Evolutionary conservation across 2,329 filamentous ascomycete species (phyloP), one percentile per base, ranked within the genome.

Genomic region (Didymella glomerata): DNA sequence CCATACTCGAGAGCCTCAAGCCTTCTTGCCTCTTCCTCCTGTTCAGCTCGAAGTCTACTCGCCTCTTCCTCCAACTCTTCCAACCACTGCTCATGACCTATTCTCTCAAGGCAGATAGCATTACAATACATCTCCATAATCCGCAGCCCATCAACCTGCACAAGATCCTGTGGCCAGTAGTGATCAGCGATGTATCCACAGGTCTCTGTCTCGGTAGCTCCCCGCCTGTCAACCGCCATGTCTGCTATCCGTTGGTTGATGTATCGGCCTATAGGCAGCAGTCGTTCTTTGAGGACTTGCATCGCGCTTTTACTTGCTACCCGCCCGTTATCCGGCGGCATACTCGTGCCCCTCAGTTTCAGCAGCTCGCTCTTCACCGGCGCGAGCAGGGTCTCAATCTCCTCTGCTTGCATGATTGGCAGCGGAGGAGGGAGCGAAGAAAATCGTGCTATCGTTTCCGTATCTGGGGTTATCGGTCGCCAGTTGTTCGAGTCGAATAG

Each of bases 211-310:
- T 38, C 34, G 0, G 34, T 18, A 38, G 16, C 16, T 8, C 36
- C 36, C 11, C 36, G 36, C 36, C 62, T 3, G 4, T 1, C 2
- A 2, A 8, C 9, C 20, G 45, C 27, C 10, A 57, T 11, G 0
- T 32, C 20, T 7, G 48, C 30, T 9, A 65, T 20, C 11, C 54
- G 8, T 0, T 34, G 2, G 5, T 62, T 13, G n/a, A 71, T 63
- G 14, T 46, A 59, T 14, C 51, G 42, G 1, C 62, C 69, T 20
- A 73, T 60, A 0, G 63, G 64, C 2, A 66, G 9, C 11, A 72
- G 20, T 7, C 63, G 58, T 8, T 54, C 45, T 25, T 55, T 64
- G 11, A 73, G 36, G 1, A 69, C 48, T 38, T 69, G 64, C 16
- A 50, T 48, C 18, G 63, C 56, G 18, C 42, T 52, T 30, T 46